phyloP scores from a whole-genome alignment of 805 yeast species.

The Ogataea naganishii region DNA sequence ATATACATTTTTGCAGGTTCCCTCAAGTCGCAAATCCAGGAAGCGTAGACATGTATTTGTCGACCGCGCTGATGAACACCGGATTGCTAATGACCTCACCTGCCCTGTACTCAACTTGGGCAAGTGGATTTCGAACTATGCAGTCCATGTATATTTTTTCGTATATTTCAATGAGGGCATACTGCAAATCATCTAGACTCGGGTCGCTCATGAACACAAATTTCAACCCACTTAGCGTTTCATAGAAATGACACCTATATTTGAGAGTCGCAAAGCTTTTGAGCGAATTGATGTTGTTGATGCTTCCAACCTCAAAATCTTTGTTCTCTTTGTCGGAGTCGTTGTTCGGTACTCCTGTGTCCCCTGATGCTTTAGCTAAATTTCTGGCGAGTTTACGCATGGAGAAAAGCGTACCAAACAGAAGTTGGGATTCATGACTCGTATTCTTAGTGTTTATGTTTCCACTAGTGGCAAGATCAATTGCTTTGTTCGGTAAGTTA shows the following conservation, averaged over 20 bases:
- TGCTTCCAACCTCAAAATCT: conserved; percentile 35
- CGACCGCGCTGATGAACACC: conserved; percentile 48
- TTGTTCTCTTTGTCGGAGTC: conserved; percentile 26
- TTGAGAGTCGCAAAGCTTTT: conserved; percentile 60
- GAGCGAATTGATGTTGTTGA: conserved; percentile 24
- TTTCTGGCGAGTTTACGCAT: conserved; percentile 64
- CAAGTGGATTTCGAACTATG: conserved; percentile 53
- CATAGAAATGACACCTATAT: conserved; percentile 73
- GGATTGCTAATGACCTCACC: conserved; percentile 47
- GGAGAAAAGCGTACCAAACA: conserved; percentile 81
- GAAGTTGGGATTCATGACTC: conserved; percentile 67
- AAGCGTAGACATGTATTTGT: conserved; percentile 27
- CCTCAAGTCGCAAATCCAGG: conserved; percentile 14
- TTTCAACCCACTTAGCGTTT: conserved; percentile 71
- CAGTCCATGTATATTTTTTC: conserved; percentile 46
- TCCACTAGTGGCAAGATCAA: background rate
- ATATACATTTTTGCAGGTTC: too few species aligned
- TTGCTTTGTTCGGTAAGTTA: conserved; percentile 2
- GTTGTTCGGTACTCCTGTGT: conserved; percentile 4
- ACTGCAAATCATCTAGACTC: conserved; percentile 43
- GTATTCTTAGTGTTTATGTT: conserved; percentile 42
- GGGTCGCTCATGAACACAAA: conserved; percentile 70
- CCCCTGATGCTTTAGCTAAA: conserved; percentile 7
- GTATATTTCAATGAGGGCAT: conserved; percentile 50
- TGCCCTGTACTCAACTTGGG: conserved; percentile 50